phyloP scores from a whole-genome alignment of 495 filamentous ascomycete genomes.

The Amphirosellinia nigrospora region DNA sequence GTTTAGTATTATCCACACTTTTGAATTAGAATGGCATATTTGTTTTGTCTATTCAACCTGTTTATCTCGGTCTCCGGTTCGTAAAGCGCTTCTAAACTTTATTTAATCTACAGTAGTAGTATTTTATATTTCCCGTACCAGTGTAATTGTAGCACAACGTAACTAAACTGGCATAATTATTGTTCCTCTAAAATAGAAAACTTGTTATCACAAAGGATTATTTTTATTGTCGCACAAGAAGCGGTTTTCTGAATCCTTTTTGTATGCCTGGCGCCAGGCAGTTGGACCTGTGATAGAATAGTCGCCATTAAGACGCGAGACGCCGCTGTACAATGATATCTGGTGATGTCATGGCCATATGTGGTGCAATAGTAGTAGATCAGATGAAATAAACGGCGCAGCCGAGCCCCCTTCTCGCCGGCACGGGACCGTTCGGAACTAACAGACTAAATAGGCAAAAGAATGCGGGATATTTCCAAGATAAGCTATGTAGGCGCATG shows the following conservation, averaged over 20 bases:
- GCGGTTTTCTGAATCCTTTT: background rate
- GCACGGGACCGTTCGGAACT: background rate
- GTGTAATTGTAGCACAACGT: background rate
- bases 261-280: background rate
- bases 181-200: no score
- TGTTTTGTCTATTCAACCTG: background rate
- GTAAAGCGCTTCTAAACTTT: background rate
- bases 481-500: background rate
- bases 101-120: background rate
- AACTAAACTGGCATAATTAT: background rate
- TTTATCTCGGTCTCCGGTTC: background rate
- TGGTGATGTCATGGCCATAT: slow-evolving; percentile 1
- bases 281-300: background rate
- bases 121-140: background rate
- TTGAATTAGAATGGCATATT: background rate
- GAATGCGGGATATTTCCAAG: background rate
- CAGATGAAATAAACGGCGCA: background rate
- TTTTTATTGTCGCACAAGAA: background rate
- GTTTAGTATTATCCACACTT: background rate
- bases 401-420: background rate
- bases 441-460: background rate
- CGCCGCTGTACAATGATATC: background rate
- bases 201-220: no score
- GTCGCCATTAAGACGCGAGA: background rate
- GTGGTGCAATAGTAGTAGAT: background rate